Conservation (phyloP, 2,329 filamentous ascomycete genomes). For the Penicillium decumbens region DNA sequence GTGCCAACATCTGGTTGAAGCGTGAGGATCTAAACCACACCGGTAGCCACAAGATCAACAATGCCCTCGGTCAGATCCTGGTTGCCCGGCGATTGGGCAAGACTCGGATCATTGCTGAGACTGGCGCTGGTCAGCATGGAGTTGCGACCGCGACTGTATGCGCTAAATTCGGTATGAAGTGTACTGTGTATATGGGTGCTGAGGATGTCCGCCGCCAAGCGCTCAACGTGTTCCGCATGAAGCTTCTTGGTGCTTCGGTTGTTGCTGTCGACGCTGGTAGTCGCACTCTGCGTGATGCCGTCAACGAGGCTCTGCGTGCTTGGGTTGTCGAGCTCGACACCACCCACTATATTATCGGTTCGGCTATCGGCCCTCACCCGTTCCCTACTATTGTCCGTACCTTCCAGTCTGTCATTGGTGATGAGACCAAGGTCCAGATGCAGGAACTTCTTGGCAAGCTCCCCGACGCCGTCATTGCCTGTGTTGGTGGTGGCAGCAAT, state of each 20-base stretch:
- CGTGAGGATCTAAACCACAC: slow-evolving; percentile 97
- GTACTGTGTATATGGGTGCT: slow-evolving; percentile 96
- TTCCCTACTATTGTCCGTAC: slow-evolving; percentile 97
- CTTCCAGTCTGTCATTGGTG: slow-evolving; percentile 94
- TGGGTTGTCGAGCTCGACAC: slow-evolving; percentile 92
- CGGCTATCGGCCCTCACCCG: slow-evolving; percentile 92
- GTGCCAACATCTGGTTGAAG: slow-evolving; percentile 96
- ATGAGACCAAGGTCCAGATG: slow-evolving; percentile 93
- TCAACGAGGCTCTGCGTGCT: slow-evolving; percentile 89
- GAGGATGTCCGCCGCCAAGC: slow-evolving; percentile 96
- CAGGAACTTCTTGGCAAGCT: slow-evolving; percentile 76
- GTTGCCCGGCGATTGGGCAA: slow-evolving; percentile 83
- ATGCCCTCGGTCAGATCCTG: slow-evolving; percentile 88
- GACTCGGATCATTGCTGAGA: slow-evolving; percentile 96
- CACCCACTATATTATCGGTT: slow-evolving; percentile 97
- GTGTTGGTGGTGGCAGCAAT: slow-evolving; percentile 92
- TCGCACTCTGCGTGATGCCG: slow-evolving; percentile 75
- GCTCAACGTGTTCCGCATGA: slow-evolving; percentile 97
- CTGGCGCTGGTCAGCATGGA: slow-evolving; percentile 94
- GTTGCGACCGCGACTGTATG: slow-evolving; percentile 96
- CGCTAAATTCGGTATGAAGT: slow-evolving; percentile 97
- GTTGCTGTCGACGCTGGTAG: slow-evolving; percentile 89
- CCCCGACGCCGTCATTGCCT: slow-evolving; percentile 92
- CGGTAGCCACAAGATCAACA: slow-evolving; percentile 99
- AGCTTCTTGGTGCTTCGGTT: slow-evolving; percentile 86